These are phyloP conservation scores for Pseudomonodictys pantanalensis DNA, from an alignment of 495 filamentous ascomycete genomes.

Conservation along the genomic window DNA sequence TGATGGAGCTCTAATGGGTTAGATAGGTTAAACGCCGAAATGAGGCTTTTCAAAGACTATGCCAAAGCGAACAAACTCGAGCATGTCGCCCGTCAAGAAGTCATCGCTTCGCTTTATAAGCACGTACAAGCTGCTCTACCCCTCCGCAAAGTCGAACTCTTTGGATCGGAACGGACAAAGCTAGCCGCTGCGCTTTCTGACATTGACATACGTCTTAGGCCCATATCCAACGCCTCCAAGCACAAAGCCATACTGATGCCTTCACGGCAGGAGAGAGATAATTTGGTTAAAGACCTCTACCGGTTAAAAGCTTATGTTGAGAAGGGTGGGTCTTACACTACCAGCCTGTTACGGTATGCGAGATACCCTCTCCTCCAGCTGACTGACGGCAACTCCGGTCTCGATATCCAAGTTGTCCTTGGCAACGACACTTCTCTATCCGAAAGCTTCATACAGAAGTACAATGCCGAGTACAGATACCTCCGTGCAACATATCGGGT, in stretches of 20 bases:
- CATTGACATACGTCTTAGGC: constrained; percentile 48
- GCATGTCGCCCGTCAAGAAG: constrained; percentile 27
- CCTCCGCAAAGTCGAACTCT: constrained; percentile 36
- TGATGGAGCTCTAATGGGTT: neutral
- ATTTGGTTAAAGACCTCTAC: neutral
- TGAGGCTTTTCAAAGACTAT: constrained; percentile 22
- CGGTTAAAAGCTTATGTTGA: neutral
- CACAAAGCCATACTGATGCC: neutral
- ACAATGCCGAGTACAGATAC: constrained; percentile 49
- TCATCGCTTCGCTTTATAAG: constrained; percentile 24
- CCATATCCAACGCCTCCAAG: neutral
- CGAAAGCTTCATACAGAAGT: constrained; percentile 46
- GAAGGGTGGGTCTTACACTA: neutral
- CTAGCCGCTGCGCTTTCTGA: constrained; percentile 52
- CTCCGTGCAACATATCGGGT: constrained; percentile 51
- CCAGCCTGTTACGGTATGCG: neutral
- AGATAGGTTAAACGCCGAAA: no score
- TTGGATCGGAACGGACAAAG: constrained; percentile 56
- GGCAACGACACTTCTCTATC: constrained; percentile 39
- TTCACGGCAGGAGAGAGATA: neutral
- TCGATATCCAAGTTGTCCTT: constrained; percentile 50
- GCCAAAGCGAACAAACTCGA: constrained; percentile 9
- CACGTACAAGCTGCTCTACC: constrained; percentile 3
- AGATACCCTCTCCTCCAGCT: constrained; percentile 37
- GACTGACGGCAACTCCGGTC: constrained; percentile 47